Evolutionary conservation across 345 rosid genomes (phyloP).

Genomic region (Bruguiera gymnorhiza): DNA sequence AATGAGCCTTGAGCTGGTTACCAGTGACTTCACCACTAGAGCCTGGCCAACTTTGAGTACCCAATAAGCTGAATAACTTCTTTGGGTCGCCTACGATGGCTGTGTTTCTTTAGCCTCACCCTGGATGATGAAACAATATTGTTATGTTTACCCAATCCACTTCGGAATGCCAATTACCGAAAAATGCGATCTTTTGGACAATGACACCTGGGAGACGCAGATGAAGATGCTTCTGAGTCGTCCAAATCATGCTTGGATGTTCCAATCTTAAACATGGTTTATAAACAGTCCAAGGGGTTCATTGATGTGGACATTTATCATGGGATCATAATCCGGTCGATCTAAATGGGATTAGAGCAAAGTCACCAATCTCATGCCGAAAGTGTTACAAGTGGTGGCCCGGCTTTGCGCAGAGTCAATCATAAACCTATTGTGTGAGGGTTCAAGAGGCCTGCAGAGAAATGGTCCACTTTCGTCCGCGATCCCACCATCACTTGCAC

Average conservation of each 20-base stretch:
- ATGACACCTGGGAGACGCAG: background rate
- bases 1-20: too few relatives aligned
- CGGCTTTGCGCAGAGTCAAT: too few relatives aligned
- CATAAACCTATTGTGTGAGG: too few relatives aligned
- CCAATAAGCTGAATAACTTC: too few relatives aligned
- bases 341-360: background rate
- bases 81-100: too few relatives aligned
- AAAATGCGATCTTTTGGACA: background rate
- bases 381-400: background rate
- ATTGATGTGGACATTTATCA: background rate
- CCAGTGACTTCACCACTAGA: too few relatives aligned
- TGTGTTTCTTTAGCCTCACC: too few relatives aligned
- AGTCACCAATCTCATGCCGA: background rate
- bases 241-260: background rate
- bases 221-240: background rate
- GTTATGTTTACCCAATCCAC: background rate
- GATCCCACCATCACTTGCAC: too few relatives aligned
- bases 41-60: too few relatives aligned
- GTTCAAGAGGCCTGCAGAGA: too few relatives aligned
- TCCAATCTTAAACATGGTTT: background rate
- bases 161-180: background rate
- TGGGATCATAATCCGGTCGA: background rate
- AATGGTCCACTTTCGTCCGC: too few relatives aligned
- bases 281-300: background rate
- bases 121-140: too few relatives aligned